A percentile compares a stretch with the other conserved stretches of the same genome.
Conservation (phyloP, 371 early-diverging fungal species). For the Amoeboradix gromovi region DNA sequence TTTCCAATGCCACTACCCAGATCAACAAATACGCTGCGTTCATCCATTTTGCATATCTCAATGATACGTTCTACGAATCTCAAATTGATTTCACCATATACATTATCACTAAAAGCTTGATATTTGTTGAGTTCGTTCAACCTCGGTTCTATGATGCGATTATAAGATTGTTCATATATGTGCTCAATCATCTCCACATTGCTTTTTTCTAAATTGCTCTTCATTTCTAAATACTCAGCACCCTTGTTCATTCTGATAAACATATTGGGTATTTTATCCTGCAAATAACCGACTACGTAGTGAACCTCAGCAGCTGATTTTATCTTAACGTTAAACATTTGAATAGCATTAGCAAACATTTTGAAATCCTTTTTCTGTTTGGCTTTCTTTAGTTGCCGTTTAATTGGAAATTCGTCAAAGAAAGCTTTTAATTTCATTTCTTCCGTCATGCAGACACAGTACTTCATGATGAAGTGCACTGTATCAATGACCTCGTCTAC, state of each 20-base stretch:
- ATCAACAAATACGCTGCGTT: not conserved
- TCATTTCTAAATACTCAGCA: not conserved
- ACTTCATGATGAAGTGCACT: not conserved
- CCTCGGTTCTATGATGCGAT: not conserved
- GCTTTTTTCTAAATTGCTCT: not conserved
- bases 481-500: not conserved
- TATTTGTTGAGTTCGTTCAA: not conserved
- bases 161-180: not conserved
- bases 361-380: not conserved
- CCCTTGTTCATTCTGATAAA: not conserved
- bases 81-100: slow-evolving; percentile 1
- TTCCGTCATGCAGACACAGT: not conserved
- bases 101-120: not conserved
- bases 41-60: not conserved
- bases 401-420: not conserved
- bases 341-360: not conserved
- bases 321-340: not conserved
- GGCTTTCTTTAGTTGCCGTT: not conserved
- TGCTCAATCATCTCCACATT: not conserved
- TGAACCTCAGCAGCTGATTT: not conserved
- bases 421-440: not conserved
- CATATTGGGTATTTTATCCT: not conserved
- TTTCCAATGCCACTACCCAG: slow-evolving; percentile 2
- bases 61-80: not conserved
- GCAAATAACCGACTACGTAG: not conserved